phyloP scores from a whole-genome alignment of 805 yeast genomes.

The Metschnikowia similis region DNA sequence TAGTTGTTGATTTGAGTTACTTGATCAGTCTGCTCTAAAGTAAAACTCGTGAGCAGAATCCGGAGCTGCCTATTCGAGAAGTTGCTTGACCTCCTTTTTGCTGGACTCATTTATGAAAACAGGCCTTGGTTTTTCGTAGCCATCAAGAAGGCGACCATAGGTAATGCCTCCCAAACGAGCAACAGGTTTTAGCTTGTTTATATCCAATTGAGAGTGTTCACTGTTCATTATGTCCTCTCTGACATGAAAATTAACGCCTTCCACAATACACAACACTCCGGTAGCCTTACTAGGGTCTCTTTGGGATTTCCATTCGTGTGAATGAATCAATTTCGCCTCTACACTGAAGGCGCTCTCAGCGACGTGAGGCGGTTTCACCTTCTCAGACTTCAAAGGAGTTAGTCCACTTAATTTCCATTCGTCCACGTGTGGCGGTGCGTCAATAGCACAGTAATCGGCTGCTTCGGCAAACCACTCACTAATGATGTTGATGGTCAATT shows the following conservation, averaged over 20 bases:
- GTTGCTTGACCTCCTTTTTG: neutral
- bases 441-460: conserved; percentile 47
- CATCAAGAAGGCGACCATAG: conserved; percentile 43
- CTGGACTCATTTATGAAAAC: conserved; percentile 22
- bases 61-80: neutral
- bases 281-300: conserved; percentile 28
- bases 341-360: conserved; percentile 59
- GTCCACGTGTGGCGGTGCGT: conserved; percentile 46
- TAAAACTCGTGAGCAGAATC: neutral
- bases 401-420: conserved; percentile 58
- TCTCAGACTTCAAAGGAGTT: conserved; percentile 40
- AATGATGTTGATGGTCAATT: conserved; percentile 52
- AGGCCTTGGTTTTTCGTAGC: conserved; percentile 46
- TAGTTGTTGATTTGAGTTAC: too few species aligned
- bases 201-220: conserved; percentile 37
- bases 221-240: conserved; percentile 51
- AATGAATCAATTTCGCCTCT: conserved; percentile 47
- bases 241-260: conserved; percentile 55
- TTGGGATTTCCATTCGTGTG: conserved; percentile 44
- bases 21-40: neutral
- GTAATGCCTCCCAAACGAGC: conserved; percentile 47
- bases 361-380: conserved; percentile 53
- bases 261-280: conserved; percentile 43
- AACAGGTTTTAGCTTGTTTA: conserved; percentile 48
- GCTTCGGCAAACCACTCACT: conserved; percentile 66